Evolutionary conservation across 1,284 basidiomycete genomes (phyloP).

Genomic region (Farysia itapuensis): DNA sequence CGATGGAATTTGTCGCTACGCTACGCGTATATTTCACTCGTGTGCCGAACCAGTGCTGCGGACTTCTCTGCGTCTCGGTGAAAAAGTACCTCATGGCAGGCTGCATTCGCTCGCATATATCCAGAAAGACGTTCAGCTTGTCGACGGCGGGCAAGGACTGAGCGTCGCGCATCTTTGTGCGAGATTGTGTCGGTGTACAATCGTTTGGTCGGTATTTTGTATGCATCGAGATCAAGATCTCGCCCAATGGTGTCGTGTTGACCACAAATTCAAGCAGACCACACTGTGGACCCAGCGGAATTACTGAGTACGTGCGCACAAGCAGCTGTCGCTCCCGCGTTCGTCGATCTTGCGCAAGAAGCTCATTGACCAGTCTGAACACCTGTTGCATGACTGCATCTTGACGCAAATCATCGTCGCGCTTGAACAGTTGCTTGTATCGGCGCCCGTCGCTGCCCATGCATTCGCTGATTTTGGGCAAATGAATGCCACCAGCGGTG

Average conservation of each 20-base stretch:
- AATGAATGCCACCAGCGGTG: conserved; percentile 76
- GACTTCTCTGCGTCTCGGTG: conserved; percentile 81
- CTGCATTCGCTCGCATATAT: conserved; percentile 68
- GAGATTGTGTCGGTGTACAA: conserved; percentile 29
- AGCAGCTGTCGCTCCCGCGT: conserved; percentile 73
- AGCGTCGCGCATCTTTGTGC: conserved; percentile 22
- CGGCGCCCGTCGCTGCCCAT: conserved; percentile 70
- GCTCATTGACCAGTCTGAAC: conserved; percentile 82
- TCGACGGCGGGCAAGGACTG: conserved; percentile 16
- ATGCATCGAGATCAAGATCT: conserved; percentile 71
- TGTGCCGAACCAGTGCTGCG: conserved; percentile 90
- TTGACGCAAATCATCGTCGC: conserved; percentile 84
- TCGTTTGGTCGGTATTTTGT: conserved; percentile 27
- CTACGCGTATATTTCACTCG: conserved; percentile 85
- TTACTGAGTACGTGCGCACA: conserved; percentile 83
- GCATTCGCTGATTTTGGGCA: conserved; percentile 80
- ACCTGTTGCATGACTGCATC: conserved; percentile 99
- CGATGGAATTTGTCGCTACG: conserved; percentile 89
- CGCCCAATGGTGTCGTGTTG: conserved; percentile 72
- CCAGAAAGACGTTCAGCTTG: conserved; percentile 62
- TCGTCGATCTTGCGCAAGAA: conserved; percentile 74
- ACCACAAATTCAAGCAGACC: conserved; percentile 90
- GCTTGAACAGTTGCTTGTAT: conserved; percentile 92
- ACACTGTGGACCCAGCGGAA: conserved; percentile 78
- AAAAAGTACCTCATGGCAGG: conserved; percentile 95